Evolutionary conservation across 1,139 yeast species (phyloP).

Genomic region (Candida tropicalis): DNA sequence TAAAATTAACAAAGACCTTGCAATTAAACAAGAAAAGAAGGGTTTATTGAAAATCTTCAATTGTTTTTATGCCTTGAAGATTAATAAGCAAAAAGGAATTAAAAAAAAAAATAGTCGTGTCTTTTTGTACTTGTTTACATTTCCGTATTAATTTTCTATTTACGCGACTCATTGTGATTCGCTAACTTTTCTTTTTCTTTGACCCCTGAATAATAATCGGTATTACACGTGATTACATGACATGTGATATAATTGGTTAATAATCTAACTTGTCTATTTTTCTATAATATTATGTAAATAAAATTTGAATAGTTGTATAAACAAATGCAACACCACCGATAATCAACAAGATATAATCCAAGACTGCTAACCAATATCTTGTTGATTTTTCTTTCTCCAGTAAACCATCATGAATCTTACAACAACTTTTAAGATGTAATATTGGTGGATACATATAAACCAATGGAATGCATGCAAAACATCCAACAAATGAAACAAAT

Average conservation of each 20-base stretch:
- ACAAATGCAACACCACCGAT: conserved; percentile 64
- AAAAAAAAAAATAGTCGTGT: neutral
- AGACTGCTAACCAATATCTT: conserved; percentile 28
- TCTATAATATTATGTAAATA: conserved; percentile 19
- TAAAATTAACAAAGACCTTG: too few relatives aligned
- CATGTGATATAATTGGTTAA: too few relatives aligned
- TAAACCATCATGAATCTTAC: conserved; percentile 23
- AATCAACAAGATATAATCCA: conserved; percentile 52
- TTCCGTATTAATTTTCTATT: neutral
- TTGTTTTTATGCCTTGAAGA: neutral
- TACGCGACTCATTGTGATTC: conserved; percentile 3
- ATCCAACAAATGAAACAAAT: conserved; percentile 77
- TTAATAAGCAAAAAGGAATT: neutral
- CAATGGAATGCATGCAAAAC: conserved; percentile 81
- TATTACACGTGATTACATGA: neutral
- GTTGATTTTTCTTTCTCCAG: conserved; percentile 21
- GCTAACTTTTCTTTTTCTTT: too few relatives aligned
- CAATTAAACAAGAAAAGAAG: too few relatives aligned
- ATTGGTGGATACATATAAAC: conserved; percentile 84
- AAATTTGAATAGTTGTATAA: conserved; percentile 66
- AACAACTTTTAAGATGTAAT: conserved; percentile 55
- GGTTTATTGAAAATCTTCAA: too few relatives aligned
- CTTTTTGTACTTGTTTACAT: neutral
- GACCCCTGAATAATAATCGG: too few relatives aligned
- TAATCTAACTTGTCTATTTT: neutral